These are phyloP conservation scores for Aegilops bicornis DNA, from an alignment of 176 grass and related monocot species.

Conservation along the genomic window DNA sequence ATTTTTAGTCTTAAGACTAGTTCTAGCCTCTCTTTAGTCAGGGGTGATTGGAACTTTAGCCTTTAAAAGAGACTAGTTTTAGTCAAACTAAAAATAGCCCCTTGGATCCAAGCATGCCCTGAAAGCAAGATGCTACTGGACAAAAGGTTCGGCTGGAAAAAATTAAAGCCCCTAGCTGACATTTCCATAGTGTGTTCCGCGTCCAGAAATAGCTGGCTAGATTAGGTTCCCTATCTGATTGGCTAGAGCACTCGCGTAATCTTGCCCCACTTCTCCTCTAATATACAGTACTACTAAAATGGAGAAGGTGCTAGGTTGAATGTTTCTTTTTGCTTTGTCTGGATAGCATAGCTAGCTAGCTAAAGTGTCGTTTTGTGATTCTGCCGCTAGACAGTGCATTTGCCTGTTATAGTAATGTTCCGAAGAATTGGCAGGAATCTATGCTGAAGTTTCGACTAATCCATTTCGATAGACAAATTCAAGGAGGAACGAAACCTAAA, in stretches of 20 bases:
- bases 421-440: too few relatives aligned
- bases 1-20: too few relatives aligned
- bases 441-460: too few relatives aligned
- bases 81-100: too few relatives aligned
- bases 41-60: too few relatives aligned
- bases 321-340: neutral
- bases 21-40: too few relatives aligned
- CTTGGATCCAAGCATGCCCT: too few relatives aligned
- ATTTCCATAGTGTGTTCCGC: conserved; percentile 19
- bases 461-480: too few relatives aligned
- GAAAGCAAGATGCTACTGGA: conserved; percentile 42
- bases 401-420: neutral
- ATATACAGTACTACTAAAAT: neutral
- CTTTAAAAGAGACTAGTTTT: too few relatives aligned
- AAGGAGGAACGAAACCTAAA: too few relatives aligned
- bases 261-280: neutral
- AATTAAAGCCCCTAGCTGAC: conserved; percentile 17
- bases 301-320: neutral
- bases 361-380: neutral
- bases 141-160: conserved; percentile 26
- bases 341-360: neutral
- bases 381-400: neutral
- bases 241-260: conserved; percentile 31
- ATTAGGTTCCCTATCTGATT: conserved; percentile 25
- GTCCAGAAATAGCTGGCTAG: conserved; percentile 13